Percentiles rank a stretch among this genome's conserved stretches.
Conservation (phyloP, 2,329 filamentous ascomycete genomes). For the Aspergillus caelatus region DNA sequence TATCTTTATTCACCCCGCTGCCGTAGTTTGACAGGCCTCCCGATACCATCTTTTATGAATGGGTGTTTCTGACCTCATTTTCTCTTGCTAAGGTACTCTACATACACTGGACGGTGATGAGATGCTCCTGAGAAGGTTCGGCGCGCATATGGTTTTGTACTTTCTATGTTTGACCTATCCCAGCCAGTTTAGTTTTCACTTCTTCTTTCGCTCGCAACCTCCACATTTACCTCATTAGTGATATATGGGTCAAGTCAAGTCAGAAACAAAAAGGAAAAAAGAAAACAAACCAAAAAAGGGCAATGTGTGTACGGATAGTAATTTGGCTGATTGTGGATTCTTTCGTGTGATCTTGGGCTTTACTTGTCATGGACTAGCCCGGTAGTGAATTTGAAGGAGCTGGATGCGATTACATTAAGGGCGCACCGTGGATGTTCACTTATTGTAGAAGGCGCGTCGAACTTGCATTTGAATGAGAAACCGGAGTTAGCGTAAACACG, state of each 20-base stretch:
- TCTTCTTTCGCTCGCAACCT: not conserved
- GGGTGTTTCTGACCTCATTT: conserved; percentile 14
- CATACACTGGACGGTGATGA: conserved; percentile 43
- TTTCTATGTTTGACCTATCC: conserved; percentile 15
- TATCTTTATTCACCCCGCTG: conserved; percentile 7
- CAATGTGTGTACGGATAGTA: not conserved
- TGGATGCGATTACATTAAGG: not conserved
- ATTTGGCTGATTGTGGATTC: conserved; percentile 1
- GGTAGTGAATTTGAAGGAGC: conserved; percentile 4
- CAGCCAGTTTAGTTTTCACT: conserved; percentile 7
- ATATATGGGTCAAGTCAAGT: conserved; percentile 1
- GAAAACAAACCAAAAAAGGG: not conserved
- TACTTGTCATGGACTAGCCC: not conserved
- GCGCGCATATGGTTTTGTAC: conserved; percentile 33
- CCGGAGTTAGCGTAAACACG: not conserved
- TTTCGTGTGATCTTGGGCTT: conserved; percentile 1
- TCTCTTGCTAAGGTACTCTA: conserved; percentile 36
- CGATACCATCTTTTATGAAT: not conserved
- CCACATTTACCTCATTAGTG: conserved; percentile 2
- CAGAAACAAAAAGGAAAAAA: not conserved
- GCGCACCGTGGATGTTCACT: not conserved
- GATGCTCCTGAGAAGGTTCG: conserved; percentile 31
- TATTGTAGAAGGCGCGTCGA: not conserved
- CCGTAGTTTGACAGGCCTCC: not conserved
- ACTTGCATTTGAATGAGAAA: not conserved